Base-by-base conservation (phyloP, 2,329 filamentous ascomycete species). In the Hymenoscyphus scutula region DNA sequence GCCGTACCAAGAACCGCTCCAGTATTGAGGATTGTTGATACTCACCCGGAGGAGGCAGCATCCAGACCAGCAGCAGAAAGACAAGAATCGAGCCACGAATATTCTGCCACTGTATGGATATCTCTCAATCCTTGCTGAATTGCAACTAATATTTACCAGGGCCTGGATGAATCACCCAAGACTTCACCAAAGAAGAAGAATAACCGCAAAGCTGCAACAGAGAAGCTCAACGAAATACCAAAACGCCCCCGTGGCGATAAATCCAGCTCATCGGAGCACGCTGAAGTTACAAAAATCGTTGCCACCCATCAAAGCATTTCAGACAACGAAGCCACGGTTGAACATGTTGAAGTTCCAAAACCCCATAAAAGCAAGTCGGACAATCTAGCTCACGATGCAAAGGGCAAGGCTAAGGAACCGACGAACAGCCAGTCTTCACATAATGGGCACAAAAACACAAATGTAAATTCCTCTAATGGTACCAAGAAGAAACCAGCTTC, bases 81-180 rank as follows among this genome's bases (percentile, higher is more conserved):
- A 54, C 62, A 71, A 41, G 65, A 68, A 38, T 72, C 71, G 5
- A 62, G 69, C 41, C 61, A 61, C 29, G 72, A 73, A 55, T 72
- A 70, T 53, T 67, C 65, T 48, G 71, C 68, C 6, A 68, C 65
- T 34, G 72, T 73, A 65, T 41, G 64, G n/a, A 60, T 10, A 34
- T 30, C n/a, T 25, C 48, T 17, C 19, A 19, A 29, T 19, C 17
- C 13, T 34, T 23, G 32, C 32, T 45, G 1, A 30, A 29, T 15
- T 29, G 1, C 10, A 59, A 48, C 61, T 69, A 51, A 69, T 54
- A 19, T 53, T 58, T 13, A 27, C 15, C 37, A 74, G 72, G 72
- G 71, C n/a, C 68, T 72, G 13, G 71, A 74, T 51, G 69, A 73
- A 61, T 65, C 66, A 30, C 67, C 70, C 2, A 65, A 65, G 59